Base-by-base conservation (phyloP, 805 yeast species). In the Candida ortonii region DNA sequence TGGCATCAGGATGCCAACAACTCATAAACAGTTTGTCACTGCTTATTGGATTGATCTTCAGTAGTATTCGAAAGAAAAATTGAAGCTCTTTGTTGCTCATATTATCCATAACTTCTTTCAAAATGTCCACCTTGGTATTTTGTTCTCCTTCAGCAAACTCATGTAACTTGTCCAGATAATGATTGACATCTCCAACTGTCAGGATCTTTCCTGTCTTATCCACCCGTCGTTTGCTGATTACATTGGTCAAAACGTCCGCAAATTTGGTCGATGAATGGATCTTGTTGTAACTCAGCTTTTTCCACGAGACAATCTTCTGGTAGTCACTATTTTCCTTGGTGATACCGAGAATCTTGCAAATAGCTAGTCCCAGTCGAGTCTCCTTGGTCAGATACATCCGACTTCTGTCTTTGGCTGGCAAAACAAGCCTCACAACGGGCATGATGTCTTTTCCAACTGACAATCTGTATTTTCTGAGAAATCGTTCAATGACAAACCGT, bases 1-100 rank as follows among this genome's bases (percentile, higher is more conserved):
- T 62, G 0, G 94, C 90, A 55, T 86, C 89, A 0, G 88, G 87
- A 56, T 87, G 94, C 85, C 89, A 88, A 18, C 61, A 47, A 5
- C 58, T 48, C 30, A 87, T 61, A 36, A 87, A 68, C 9, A 68
- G 59, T 18, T 70, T 67, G 46, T 84, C 90, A 39, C 78, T 70
- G 4, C 78, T 72, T n/a, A 84, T 59, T n/a, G 78, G 67, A 29
- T 73, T 68, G 41, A 65, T 57, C 59, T 76, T 78, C 33, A 88
- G 58, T 3, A 89, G 55, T 8, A 84, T 80, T 36, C 79, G 76
- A 39, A 86, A 67, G 24, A 87, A 63, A 73, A 83, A 86, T 3
- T 47, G 41, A 5, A 47, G 30, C 33, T 47, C 52, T n/a, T 30
- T 19, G 26, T 41, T 67, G 30, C 80, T 53, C 33, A 82, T 63